phyloP scores from a whole-genome alignment of 768 basidiomycete genomes.

The Collybia nuda region DNA sequence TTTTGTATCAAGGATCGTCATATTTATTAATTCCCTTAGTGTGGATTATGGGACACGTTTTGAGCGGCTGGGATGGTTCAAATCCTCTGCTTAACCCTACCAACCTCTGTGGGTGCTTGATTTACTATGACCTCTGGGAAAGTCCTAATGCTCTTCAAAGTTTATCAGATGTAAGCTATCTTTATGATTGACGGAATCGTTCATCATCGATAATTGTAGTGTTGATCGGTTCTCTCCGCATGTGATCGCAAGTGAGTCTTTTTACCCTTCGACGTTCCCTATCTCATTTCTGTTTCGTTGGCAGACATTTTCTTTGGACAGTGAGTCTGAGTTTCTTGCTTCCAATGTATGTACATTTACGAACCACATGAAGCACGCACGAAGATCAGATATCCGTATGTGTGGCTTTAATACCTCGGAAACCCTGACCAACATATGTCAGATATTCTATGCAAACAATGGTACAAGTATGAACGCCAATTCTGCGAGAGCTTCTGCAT shows the following conservation, averaged over 20 bases:
- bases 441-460: slow-evolving; percentile 78
- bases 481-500: slow-evolving; percentile 51
- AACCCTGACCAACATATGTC: neutral
- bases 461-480: slow-evolving; percentile 56
- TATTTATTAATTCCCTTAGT: slow-evolving; percentile 22
- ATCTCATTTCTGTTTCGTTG: slow-evolving; percentile 5
- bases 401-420: slow-evolving; percentile 1
- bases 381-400: slow-evolving; percentile 68
- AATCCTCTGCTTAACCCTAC: slow-evolving; percentile 66
- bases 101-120: slow-evolving; percentile 60
- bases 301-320: slow-evolving; percentile 79
- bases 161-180: slow-evolving; percentile 39
- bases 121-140: neutral
- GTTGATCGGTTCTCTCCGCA: slow-evolving; percentile 80
- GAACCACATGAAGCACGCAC: slow-evolving; percentile 40
- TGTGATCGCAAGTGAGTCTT: slow-evolving; percentile 67
- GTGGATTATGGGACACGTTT: slow-evolving; percentile 58
- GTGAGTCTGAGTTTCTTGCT: slow-evolving; percentile 14
- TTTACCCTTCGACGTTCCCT: neutral
- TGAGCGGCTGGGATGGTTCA: slow-evolving; percentile 70
- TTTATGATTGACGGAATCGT: neutral
- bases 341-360: neutral
- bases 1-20: neutral
- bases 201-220: slow-evolving; percentile 28
- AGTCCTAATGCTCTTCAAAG: slow-evolving; percentile 10